Evolutionary conservation across 306 rosid species (phyloP).

Genomic region (Inga oerstediana): DNA sequence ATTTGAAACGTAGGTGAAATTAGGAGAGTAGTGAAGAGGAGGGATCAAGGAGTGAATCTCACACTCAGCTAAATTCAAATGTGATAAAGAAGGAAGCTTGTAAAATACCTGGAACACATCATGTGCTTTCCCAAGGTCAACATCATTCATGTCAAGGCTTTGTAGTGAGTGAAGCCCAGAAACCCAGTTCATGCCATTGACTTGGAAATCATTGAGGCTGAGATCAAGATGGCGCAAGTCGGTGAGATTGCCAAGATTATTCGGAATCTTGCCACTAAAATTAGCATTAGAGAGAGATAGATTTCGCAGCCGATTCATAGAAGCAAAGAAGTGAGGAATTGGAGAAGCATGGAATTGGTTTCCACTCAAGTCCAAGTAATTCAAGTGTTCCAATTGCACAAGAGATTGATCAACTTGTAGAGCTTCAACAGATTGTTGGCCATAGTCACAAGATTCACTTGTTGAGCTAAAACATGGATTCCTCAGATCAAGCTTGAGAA

Average conservation of each 20-base stretch:
- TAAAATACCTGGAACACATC: constrained; percentile 26
- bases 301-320: neutral
- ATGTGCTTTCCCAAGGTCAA: neutral
- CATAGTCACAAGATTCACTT: neutral
- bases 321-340: neutral
- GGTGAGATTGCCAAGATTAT: constrained; percentile 26
- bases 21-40: neutral
- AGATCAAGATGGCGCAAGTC: constrained; percentile 23
- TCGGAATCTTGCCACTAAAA: constrained; percentile 13
- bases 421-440: neutral
- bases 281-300: accelerated
- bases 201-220: neutral
- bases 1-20: neutral
- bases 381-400: neutral
- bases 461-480: neutral
- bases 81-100: constrained; percentile 25
- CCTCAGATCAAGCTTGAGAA: constrained; percentile 1
- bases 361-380: constrained; percentile 4
- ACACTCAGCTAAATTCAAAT: neutral
- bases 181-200: constrained; percentile 18
- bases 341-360: neutral
- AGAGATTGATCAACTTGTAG: neutral
- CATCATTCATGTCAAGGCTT: constrained; percentile 8
- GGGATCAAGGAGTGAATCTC: neutral
- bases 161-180: constrained; percentile 26